A percentile compares a stretch with the other conserved stretches of the same genome.
Evolutionary conservation across 306 rosid species (phyloP).

Genomic region (Styphnolobium japonicum): DNA sequence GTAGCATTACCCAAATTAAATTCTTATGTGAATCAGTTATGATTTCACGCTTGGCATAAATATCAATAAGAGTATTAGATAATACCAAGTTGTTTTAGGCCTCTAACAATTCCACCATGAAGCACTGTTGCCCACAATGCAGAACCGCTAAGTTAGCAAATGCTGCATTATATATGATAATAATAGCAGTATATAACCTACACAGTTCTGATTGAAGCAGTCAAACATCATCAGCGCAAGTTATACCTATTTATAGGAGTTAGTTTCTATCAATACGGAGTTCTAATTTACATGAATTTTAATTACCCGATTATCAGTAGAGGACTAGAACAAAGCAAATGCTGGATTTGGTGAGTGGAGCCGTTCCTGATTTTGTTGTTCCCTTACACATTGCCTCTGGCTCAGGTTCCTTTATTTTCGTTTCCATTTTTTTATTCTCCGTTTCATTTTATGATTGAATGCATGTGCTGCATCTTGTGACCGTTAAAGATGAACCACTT

Average conservation of each 20-base stretch:
- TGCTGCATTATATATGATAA: not conserved
- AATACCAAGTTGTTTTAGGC: slow-evolving; percentile 36
- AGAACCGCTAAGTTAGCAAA: slow-evolving; percentile 29
- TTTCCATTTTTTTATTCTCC: not conserved
- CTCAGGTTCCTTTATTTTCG: slow-evolving; percentile 19
- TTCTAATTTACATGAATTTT: not conserved
- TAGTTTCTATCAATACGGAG: slow-evolving; percentile 11
- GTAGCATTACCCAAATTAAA: too few species aligned
- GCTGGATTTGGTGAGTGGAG: not conserved
- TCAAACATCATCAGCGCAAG: slow-evolving; percentile 20
- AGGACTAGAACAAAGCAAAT: not conserved
- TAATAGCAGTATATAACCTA: not conserved
- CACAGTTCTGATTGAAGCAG: slow-evolving; percentile 14
- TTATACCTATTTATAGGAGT: slow-evolving; percentile 15
- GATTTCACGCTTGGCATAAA: slow-evolving; percentile 64
- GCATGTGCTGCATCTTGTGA: not conserved
- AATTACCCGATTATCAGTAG: not conserved
- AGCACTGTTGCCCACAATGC: slow-evolving; percentile 52
- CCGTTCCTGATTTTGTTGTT: slow-evolving; percentile 6
- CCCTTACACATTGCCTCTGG: not conserved
- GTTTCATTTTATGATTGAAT: not conserved
- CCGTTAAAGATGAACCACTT: not conserved
- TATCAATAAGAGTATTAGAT: slow-evolving; percentile 50
- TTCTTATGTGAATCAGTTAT: slow-evolving; percentile 42
- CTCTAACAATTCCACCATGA: slow-evolving; percentile 50